These are phyloP conservation scores for Arthrinium puccinioides DNA, from an alignment of 2,329 filamentous ascomycete genomes.

Conservation along the genomic window DNA sequence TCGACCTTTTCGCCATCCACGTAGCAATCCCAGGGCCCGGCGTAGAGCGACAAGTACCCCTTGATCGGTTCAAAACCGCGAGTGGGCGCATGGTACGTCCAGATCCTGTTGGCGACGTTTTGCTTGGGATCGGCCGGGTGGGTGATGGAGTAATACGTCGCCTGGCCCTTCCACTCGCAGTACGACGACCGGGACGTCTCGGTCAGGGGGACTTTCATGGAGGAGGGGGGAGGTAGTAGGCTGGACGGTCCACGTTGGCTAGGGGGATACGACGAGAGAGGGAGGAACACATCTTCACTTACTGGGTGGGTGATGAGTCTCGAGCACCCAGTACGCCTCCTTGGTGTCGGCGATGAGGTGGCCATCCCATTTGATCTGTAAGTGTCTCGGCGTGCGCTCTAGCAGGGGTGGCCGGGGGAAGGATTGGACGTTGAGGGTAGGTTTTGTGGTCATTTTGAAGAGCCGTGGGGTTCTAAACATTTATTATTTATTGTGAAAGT, in stretches of 20 bases:
- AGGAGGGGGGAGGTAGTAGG: slow-evolving; percentile 53
- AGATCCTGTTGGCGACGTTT: slow-evolving; percentile 43
- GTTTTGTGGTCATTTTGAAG: slow-evolving; percentile 27
- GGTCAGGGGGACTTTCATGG: slow-evolving; percentile 37
- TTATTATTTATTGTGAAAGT: background rate
- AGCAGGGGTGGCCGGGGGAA: slow-evolving; percentile 53
- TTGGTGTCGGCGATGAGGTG: slow-evolving; percentile 50
- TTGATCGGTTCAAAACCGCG: slow-evolving; percentile 43
- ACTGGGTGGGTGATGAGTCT: slow-evolving; percentile 57
- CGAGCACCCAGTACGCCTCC: slow-evolving; percentile 53
- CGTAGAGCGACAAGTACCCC: slow-evolving; percentile 52
- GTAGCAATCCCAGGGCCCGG: slow-evolving; percentile 54
- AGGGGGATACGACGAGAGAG: background rate
- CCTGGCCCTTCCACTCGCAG: slow-evolving; percentile 56
- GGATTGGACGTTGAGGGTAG: slow-evolving; percentile 45
- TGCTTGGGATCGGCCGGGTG: slow-evolving; percentile 9
- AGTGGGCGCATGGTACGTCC: slow-evolving; percentile 51
- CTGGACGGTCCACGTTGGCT: slow-evolving; percentile 18
- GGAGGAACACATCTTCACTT: slow-evolving; percentile 3
- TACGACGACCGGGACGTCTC: slow-evolving; percentile 36
- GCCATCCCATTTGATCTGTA: slow-evolving; percentile 49
- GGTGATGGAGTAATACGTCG: slow-evolving; percentile 48
- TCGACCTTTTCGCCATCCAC: slow-evolving; percentile 54
- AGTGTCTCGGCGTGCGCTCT: slow-evolving; percentile 44
- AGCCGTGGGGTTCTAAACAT: background rate